A percentile compares a stretch with the other conserved stretches of the same genome.
These are phyloP conservation scores for Acidomyces sp. DNA, from an alignment of 495 filamentous ascomycete species.

Conservation along the genomic window DNA sequence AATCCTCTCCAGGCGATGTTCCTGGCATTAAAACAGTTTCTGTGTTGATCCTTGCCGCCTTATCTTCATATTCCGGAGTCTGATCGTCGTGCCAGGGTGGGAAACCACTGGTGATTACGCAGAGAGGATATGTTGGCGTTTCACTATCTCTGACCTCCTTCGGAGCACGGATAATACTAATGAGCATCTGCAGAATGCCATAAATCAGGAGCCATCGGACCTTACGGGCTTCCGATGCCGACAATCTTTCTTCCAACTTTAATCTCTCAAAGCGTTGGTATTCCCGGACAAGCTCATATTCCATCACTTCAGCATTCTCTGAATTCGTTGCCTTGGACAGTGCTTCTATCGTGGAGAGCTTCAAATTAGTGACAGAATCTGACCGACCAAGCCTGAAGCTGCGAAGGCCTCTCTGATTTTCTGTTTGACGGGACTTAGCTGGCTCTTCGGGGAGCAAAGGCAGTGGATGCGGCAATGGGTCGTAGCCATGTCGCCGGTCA, in stretches of 20 bases:
- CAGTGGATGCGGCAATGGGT: constrained; percentile 42
- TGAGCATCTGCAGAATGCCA: constrained; percentile 46
- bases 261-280: constrained; percentile 35
- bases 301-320: constrained; percentile 21
- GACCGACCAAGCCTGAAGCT: constrained; percentile 22
- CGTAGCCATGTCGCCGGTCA: constrained; percentile 41
- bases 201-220: constrained; percentile 63
- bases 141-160: constrained; percentile 28
- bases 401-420: constrained; percentile 22
- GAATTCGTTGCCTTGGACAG: constrained; percentile 33
- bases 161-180: constrained; percentile 27
- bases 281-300: constrained; percentile 30
- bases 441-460: constrained; percentile 40
- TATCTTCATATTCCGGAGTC: background rate
- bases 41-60: background rate
- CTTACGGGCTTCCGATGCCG: constrained; percentile 29
- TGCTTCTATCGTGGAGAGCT: constrained; percentile 22
- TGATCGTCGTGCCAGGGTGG: constrained; percentile 3
- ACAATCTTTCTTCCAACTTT: constrained; percentile 28
- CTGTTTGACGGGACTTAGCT: constrained; percentile 6
- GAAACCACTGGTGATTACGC: constrained; percentile 19
- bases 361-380: constrained; percentile 19
- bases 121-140: constrained; percentile 26
- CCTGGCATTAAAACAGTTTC: too few relatives aligned
- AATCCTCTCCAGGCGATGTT: too few relatives aligned